Percentiles rank a stretch among this genome's conserved stretches.
Conservation (phyloP, 164 flowering plant genomes). For the Macadamia tetraphylla region DNA sequence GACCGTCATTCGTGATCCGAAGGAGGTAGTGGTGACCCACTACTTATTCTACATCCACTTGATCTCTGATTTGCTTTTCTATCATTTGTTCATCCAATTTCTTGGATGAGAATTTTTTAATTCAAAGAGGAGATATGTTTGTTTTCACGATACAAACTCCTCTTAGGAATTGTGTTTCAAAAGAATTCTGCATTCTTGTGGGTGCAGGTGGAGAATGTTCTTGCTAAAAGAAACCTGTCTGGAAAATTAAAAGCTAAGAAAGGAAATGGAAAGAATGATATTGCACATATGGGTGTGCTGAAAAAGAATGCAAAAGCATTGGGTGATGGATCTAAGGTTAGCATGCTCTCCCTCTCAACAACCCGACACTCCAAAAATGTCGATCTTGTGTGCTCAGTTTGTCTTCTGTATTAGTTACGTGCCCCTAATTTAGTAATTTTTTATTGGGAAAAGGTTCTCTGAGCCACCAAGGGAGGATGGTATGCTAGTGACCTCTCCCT, state of each 20-base stretch:
- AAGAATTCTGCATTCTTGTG: constrained; percentile 10
- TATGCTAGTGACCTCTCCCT: neutral
- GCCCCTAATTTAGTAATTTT: neutral
- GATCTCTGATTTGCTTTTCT: neutral
- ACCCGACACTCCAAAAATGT: neutral
- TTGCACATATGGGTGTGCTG: constrained; percentile 22
- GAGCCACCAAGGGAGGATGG: neutral
- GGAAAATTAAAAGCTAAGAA: constrained; percentile 43
- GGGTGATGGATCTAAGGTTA: constrained; percentile 64
- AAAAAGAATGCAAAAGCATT: constrained; percentile 55
- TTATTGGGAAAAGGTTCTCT: neutral
- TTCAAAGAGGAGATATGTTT: neutral
- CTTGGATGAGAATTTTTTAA: neutral
- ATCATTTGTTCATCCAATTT: neutral
- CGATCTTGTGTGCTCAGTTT: neutral
- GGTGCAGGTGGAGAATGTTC: constrained; percentile 49
- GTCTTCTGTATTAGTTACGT: neutral
- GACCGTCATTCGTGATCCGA: constrained; percentile 24
- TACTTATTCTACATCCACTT: neutral
- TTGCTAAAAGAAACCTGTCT: constrained; percentile 30
- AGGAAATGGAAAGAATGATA: constrained; percentile 34
- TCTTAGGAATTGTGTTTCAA: neutral
- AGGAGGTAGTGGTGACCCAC: constrained; percentile 30
- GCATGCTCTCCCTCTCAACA: neutral
- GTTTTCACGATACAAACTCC: neutral